Conservation (phyloP, 1,284 basidiomycete genomes). For the Gymnopus androsaceus region DNA sequence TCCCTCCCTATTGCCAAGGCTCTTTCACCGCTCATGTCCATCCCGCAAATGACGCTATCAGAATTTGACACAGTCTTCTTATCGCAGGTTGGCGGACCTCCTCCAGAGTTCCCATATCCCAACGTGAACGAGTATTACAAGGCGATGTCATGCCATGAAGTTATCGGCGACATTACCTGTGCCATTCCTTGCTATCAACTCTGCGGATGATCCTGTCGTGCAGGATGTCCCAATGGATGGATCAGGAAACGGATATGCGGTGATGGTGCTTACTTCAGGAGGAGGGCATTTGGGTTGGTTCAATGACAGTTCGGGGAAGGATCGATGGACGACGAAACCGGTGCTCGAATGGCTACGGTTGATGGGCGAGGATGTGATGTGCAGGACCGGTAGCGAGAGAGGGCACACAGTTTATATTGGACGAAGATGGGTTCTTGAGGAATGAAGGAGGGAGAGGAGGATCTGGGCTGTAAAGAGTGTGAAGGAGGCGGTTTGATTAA, state of each 20-base stretch:
- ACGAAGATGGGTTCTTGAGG: conserved; percentile 59
- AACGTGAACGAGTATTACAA: conserved; percentile 17
- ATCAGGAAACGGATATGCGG: conserved; percentile 60
- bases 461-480: conserved; percentile 50
- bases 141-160: conserved; percentile 43
- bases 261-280: conserved; percentile 71
- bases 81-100: conserved; percentile 74
- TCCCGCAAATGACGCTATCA: conserved; percentile 56
- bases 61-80: conserved; percentile 72
- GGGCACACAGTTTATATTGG: conserved; percentile 37
- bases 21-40: conserved; percentile 42
- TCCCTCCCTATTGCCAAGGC: conserved; percentile 53
- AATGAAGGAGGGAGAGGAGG: conserved; percentile 51
- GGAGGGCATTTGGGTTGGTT: conserved; percentile 99
- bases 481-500: conserved; percentile 28
- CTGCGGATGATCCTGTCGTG: conserved; percentile 91
- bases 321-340: conserved; percentile 73
- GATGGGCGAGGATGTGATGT: conserved; percentile 54
- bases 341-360: conserved; percentile 76
- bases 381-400: conserved; percentile 29
- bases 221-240: conserved; percentile 62
- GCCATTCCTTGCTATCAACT: conserved; percentile 83
- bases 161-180: conserved; percentile 61
- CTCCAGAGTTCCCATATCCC: conserved; percentile 73
- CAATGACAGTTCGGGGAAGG: conserved; percentile 45